Evolutionary conservation across 1,139 yeast species (phyloP), one percentile per base, ranked within the genome.

Genomic region (Pichia sp.): DNA sequence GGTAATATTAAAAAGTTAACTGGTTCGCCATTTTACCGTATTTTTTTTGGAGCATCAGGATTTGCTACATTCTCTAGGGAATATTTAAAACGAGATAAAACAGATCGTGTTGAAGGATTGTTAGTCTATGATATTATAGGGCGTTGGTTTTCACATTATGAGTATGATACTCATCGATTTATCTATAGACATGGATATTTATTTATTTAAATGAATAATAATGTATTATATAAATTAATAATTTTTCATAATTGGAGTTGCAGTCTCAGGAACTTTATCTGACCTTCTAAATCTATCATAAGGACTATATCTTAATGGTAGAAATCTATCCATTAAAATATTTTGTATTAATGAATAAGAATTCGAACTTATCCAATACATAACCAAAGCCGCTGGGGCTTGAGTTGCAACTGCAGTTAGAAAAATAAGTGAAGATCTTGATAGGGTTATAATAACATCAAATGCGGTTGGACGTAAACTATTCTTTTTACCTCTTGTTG

Each of bases 361-460:
- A 60, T 87, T 90, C 0, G 96, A 87, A 40, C 90, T 79, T 30
- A 87, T 71, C 97, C 97, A 90, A 63, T 87, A 90, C 29, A 87
- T 62, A 0, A 82, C 78, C 37, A 90, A 68, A 0, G 95, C 89
- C 24, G 81, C 69, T 0, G 97, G 95, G 0, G 96, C 95, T 57
- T 89, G 94, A 42, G 87, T 75, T 0, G 95, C 74, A 11, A 87
- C 71, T 6, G 90, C 90, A 84, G 87, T 87, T 66, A 90, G 70
- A 53, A 86, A 80, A 3, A 87, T 80, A 42, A 85, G 78, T 26
- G 92, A 80, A 56, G 87, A 71, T 57, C 96, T 69, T 2, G 95
- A 76, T 3, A 85, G 62, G 52, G 80, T 87, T 46, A 82, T 71
- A 42, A 71, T 63, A 22, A 77, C 77, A 59, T 73, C 87, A 27